Evolutionary conservation across 306 rosid species (phyloP).

Genomic region (Amphicarpaea edgeworthii): DNA sequence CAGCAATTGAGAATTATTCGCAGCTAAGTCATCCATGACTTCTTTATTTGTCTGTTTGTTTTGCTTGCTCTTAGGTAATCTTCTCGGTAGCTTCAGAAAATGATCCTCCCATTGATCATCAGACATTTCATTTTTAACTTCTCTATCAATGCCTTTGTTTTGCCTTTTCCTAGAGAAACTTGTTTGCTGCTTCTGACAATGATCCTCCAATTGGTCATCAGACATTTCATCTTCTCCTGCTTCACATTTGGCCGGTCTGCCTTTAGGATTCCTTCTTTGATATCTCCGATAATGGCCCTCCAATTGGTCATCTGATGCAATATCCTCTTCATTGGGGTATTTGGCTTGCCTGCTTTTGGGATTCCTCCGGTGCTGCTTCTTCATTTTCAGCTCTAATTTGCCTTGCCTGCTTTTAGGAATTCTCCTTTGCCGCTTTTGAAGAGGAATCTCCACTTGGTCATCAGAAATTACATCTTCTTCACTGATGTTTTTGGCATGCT

Average conservation of each 20-base stretch:
- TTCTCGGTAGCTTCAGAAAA: constrained; percentile 50
- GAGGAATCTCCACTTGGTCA: constrained; percentile 36
- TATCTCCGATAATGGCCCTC: constrained; percentile 41
- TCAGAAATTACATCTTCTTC: constrained; percentile 37
- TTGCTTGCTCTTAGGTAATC: constrained; percentile 45
- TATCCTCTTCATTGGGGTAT: constrained; percentile 42
- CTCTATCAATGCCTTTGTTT: constrained; percentile 46
- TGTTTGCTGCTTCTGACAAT: constrained; percentile 43
- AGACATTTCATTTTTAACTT: constrained; percentile 44
- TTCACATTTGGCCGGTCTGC: constrained; percentile 43
- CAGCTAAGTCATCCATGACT: constrained; percentile 45
- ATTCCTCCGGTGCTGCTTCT: constrained; percentile 54
- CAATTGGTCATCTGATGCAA: constrained; percentile 47
- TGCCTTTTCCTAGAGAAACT: constrained; percentile 47
- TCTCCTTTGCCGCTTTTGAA: constrained; percentile 42
- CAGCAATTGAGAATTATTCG: constrained; percentile 49
- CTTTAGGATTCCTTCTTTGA: constrained; percentile 47
- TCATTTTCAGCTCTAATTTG: constrained; percentile 46
- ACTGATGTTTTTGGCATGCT: constrained; percentile 28
- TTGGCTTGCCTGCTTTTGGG: constrained; percentile 66
- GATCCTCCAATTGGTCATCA: constrained; percentile 49
- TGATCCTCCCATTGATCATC: constrained; percentile 50
- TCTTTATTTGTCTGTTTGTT: constrained; percentile 44
- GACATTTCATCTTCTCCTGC: constrained; percentile 50
- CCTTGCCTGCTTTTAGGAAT: constrained; percentile 41